These are phyloP conservation scores for Xanthoceras sorbifolium DNA, from an alignment of 345 rosid genomes.

Conservation along the genomic window DNA sequence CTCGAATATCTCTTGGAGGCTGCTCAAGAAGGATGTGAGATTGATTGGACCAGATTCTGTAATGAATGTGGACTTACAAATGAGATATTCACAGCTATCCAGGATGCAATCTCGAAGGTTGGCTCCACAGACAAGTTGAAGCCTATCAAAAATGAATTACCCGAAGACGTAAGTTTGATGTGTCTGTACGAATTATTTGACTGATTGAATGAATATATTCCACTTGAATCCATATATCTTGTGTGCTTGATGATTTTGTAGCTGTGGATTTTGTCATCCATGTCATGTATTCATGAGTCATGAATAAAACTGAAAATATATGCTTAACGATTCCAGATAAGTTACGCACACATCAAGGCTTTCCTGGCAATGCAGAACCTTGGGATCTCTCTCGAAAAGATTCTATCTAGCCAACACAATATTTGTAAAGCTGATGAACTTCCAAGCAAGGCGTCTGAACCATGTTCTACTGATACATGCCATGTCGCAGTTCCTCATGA, in stretches of 20 bases:
- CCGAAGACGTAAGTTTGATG: constrained; percentile 39
- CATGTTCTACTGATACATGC: not conserved
- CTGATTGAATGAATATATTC: not conserved
- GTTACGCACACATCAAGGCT: constrained; percentile 42
- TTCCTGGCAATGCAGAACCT: constrained; percentile 33
- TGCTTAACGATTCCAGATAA: constrained; percentile 33
- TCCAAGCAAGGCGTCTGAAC: constrained; percentile 7
- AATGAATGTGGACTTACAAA: constrained; percentile 37
- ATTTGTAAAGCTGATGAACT: constrained; percentile 6
- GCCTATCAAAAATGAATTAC: constrained; percentile 49
- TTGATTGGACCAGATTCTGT: constrained; percentile 40
- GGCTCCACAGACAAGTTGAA: constrained; percentile 47
- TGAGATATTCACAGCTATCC: constrained; percentile 34
- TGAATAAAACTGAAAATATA: constrained; percentile 5
- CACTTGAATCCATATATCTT: not conserved
- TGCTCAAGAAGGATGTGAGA: constrained; percentile 35
- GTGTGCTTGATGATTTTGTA: not conserved
- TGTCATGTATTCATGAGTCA: not conserved
- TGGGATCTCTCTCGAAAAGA: constrained; percentile 30
- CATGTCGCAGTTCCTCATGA: not conserved
- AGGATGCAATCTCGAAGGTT: constrained; percentile 39
- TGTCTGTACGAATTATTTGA: not conserved
- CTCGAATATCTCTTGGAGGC: constrained; percentile 44
- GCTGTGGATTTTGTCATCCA: not conserved
- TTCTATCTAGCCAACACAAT: not conserved